A percentile compares a stretch with the other conserved stretches of the same genome.
Evolutionary conservation across 23 red algal genomes (phyloP).

Genomic region (Gracilaria gracilis): DNA sequence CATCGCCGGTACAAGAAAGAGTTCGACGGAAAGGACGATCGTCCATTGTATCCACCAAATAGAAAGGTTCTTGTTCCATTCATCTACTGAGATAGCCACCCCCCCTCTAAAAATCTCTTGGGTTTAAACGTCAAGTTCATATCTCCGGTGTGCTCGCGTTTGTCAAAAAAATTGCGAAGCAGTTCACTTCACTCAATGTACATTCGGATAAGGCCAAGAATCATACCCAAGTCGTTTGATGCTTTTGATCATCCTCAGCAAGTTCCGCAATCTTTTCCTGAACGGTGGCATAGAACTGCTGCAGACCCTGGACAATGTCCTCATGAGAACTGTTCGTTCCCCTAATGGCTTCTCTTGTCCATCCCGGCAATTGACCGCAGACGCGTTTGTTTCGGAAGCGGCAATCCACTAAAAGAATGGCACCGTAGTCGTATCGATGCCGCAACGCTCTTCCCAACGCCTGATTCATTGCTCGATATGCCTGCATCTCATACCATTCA

Average conservation of each 20-base stretch:
- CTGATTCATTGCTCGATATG: conserved; percentile 89
- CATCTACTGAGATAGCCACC: conserved; percentile 51
- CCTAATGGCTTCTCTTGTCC: conserved; percentile 35
- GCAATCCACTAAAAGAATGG: conserved; percentile 79
- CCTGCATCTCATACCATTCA: conserved; percentile 92
- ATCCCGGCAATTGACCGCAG: conserved; percentile 47
- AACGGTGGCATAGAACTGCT: conserved; percentile 37
- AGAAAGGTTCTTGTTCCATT: conserved; percentile 86
- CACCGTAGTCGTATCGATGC: conserved; percentile 84
- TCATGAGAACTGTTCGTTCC: conserved; percentile 35
- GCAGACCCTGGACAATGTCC: conserved; percentile 26
- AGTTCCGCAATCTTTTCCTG: conserved; percentile 44
- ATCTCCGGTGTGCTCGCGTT: not conserved
- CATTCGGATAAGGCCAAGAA: not conserved
- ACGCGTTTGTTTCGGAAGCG: conserved; percentile 58
- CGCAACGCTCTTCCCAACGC: conserved; percentile 86
- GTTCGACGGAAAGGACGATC: conserved; percentile 80
- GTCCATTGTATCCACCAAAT: conserved; percentile 76
- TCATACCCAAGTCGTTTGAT: not conserved
- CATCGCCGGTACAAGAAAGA: conserved; percentile 86
- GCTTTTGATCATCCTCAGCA: conserved; percentile 33
- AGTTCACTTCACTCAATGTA: not conserved
- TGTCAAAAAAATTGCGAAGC: not conserved
- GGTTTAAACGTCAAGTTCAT: not conserved
- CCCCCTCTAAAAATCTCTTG: not conserved